phyloP scores from a whole-genome alignment of 2,329 filamentous ascomycete species.

The Tolypocladium tropicale region DNA sequence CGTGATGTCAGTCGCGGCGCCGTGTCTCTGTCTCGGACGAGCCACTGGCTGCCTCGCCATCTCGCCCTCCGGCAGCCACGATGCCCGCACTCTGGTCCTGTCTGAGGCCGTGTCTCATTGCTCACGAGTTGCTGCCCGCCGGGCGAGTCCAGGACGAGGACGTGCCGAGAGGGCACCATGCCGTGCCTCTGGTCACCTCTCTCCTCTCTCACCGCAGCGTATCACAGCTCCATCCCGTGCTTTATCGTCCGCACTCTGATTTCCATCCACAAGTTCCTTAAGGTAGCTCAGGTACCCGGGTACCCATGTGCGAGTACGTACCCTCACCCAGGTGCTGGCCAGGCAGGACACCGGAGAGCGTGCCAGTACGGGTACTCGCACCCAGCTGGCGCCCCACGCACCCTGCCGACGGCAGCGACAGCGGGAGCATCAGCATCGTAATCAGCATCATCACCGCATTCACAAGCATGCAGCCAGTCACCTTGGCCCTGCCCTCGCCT shows the following conservation, averaged over 20 bases:
- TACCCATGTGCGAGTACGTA: too few relatives aligned
- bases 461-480: background rate
- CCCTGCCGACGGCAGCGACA: background rate
- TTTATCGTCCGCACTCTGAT: too few relatives aligned
- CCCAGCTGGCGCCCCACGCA: background rate
- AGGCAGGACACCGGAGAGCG: too few relatives aligned
- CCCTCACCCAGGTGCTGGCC: too few relatives aligned
- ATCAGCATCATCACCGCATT: background rate
- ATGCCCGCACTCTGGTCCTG: background rate
- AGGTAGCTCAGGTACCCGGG: too few relatives aligned
- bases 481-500: background rate
- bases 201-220: background rate
- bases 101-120: background rate
- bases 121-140: background rate
- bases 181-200: too few relatives aligned
- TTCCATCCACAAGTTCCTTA: too few relatives aligned
- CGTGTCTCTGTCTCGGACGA: background rate
- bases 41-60: background rate
- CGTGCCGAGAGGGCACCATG: too few relatives aligned
- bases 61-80: background rate
- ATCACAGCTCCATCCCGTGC: too few relatives aligned
- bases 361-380: too few relatives aligned
- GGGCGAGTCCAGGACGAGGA: too few relatives aligned
- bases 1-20: constrained; percentile 1
- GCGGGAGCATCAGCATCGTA: background rate